Conservation (phyloP, 1,284 basidiomycete species). For the Cutaneotrichosporon dermatis region DNA sequence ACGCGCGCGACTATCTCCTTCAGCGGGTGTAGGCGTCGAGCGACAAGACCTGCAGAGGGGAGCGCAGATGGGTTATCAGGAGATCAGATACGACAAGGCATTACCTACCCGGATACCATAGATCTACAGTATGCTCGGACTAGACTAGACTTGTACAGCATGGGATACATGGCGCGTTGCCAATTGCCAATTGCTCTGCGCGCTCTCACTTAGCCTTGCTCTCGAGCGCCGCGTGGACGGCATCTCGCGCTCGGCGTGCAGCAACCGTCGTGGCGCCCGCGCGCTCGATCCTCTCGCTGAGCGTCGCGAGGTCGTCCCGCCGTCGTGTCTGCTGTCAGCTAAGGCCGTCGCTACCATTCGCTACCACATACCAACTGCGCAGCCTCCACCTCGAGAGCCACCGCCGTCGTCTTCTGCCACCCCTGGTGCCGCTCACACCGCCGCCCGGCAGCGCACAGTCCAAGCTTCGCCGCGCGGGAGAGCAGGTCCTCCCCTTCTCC, state of each 20-base stretch:
- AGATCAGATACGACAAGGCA: no score
- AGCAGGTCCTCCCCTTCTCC: not conserved
- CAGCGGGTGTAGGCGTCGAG: not conserved
- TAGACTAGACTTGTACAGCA: no score
- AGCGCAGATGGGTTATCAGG: no score
- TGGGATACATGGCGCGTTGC: no score
- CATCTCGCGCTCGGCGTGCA: not conserved
- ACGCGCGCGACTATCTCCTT: slow-evolving; percentile 62
- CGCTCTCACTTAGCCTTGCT: not conserved
- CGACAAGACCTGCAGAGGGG: no score
- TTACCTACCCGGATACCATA: no score
- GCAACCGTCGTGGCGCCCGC: not conserved
- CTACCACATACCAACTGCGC: slow-evolving; percentile 24
- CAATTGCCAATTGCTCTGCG: no score
- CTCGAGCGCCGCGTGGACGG: not conserved
- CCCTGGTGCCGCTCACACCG: slow-evolving; percentile 43
- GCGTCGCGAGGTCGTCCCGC: slow-evolving; percentile 2
- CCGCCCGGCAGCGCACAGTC: slow-evolving; percentile 24
- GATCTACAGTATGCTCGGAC: no score
- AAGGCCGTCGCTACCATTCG: no score
- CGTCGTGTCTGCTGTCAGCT: slow-evolving; percentile 6
- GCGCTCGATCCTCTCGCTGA: slow-evolving; percentile 6
- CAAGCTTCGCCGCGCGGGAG: not conserved
- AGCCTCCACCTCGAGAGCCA: slow-evolving; percentile 31
- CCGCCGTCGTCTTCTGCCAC: slow-evolving; percentile 39